Evolutionary conservation across 331 rosid species (phyloP).

Genomic region (Quercus phellos): DNA sequence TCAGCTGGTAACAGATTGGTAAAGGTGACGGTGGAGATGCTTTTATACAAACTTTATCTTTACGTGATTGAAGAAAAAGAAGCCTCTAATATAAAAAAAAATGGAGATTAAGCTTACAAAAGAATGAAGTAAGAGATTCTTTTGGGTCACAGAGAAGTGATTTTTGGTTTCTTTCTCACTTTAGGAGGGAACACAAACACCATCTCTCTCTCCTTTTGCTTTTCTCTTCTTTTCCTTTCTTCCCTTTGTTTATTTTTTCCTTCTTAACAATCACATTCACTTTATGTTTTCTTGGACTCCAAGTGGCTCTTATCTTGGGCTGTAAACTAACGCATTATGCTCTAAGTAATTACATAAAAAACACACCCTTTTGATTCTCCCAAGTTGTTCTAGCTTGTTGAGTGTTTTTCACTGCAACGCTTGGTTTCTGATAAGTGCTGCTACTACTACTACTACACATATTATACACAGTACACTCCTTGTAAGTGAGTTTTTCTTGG

Average conservation of each 20-base stretch:
- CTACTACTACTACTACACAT: neutral
- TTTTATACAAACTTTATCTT: constrained; percentile 65
- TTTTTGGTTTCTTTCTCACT: constrained; percentile 44
- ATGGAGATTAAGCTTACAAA: constrained; percentile 29
- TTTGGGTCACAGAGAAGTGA: constrained; percentile 16
- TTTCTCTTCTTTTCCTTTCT: constrained; percentile 31
- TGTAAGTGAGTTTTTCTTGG: neutral
- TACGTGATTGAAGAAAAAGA: constrained; percentile 55
- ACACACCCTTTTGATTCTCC: constrained; percentile 13
- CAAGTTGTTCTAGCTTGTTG: constrained; percentile 15
- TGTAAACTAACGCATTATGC: constrained; percentile 28
- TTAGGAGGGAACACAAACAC: constrained; percentile 32
- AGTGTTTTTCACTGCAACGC: constrained; percentile 9
- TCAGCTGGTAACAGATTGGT: constrained; percentile 21
- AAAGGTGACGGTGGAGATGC: constrained; percentile 59
- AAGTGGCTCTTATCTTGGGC: constrained; percentile 40
- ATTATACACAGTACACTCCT: neutral
- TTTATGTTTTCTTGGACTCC: constrained; percentile 53
- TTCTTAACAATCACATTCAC: constrained; percentile 31
- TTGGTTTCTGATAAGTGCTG: neutral
- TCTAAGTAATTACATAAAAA: constrained; percentile 22
- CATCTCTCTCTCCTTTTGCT: constrained; percentile 36
- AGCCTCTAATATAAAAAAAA: constrained; percentile 22
- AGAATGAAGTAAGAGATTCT: constrained; percentile 43
- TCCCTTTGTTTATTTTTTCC: constrained; percentile 7